Conservation (phyloP, 177 flowering plant genomes). For the Telopea speciosissima region DNA sequence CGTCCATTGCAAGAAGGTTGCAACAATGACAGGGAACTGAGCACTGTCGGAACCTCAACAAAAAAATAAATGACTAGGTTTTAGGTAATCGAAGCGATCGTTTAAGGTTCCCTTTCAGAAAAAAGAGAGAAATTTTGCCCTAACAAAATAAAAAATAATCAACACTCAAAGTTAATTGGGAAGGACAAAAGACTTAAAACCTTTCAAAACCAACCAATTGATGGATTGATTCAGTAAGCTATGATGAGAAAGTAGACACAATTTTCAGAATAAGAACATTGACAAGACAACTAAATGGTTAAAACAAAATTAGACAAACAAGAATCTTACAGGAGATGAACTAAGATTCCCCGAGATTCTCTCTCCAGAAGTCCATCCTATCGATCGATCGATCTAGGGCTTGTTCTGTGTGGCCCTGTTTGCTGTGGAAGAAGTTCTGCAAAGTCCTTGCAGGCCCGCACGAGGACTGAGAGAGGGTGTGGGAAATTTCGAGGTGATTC, state of each 20-base stretch:
- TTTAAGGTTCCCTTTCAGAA: not conserved
- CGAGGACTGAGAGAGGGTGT: not conserved
- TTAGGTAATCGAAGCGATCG: not conserved
- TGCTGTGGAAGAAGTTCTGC: not conserved
- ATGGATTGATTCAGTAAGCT: not conserved
- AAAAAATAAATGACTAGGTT: too few relatives aligned
- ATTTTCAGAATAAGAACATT: too few relatives aligned
- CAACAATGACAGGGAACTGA: not conserved
- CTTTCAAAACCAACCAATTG: not conserved
- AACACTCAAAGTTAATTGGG: not conserved
- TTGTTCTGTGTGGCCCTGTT: not conserved
- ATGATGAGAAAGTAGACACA: not conserved
- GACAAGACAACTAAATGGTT: too few relatives aligned
- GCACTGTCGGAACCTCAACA: not conserved
- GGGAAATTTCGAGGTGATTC: not conserved
- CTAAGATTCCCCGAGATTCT: not conserved
- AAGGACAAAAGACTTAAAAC: too few relatives aligned
- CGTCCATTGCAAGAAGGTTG: slow-evolving; percentile 48
- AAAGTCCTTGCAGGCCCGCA: not conserved
- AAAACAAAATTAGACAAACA: too few relatives aligned
- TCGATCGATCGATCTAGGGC: not conserved
- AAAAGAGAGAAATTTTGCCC: not conserved
- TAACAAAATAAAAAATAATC: too few relatives aligned
- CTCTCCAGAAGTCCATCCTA: not conserved
- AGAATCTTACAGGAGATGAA: not conserved